These are phyloP conservation scores for Hirsutella rhossiliensis DNA, from an alignment of 2,329 filamentous ascomycete species.

Conservation along the genomic window DNA sequence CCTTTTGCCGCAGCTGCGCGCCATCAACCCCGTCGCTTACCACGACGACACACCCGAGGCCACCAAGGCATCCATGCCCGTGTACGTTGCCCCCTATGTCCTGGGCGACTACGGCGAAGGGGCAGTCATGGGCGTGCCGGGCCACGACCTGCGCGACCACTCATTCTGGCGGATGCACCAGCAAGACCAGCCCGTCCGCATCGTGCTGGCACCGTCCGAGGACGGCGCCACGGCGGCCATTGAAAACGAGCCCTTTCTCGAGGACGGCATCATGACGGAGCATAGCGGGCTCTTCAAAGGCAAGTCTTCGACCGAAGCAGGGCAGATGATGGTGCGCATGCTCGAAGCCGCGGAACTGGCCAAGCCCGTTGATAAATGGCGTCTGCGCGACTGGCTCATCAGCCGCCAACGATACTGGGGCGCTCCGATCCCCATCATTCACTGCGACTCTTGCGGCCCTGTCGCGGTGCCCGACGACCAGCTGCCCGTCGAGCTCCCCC, in stretches of 20 bases:
- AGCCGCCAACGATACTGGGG: slow-evolving; percentile 93
- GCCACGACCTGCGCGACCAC: slow-evolving; percentile 68
- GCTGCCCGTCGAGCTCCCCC: slow-evolving; percentile 64
- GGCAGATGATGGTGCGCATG: slow-evolving; percentile 44
- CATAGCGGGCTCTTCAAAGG: slow-evolving; percentile 54
- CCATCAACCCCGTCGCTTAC: slow-evolving; percentile 53
- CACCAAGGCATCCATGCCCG: slow-evolving; percentile 47
- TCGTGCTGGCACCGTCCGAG: slow-evolving; percentile 46
- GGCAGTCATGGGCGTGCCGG: slow-evolving; percentile 85
- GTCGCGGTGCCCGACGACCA: slow-evolving; percentile 68
- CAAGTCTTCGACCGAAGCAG: slow-evolving; percentile 50
- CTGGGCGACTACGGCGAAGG: slow-evolving; percentile 77
- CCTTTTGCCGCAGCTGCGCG: slow-evolving; percentile 46
- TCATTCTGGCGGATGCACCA: slow-evolving; percentile 69
- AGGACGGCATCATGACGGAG: slow-evolving; percentile 55
- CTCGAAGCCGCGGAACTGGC: slow-evolving; percentile 46
- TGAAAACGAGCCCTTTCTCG: slow-evolving; percentile 43
- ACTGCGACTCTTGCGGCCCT: slow-evolving; percentile 64
- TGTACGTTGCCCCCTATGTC: slow-evolving; percentile 78
- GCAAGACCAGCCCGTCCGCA: slow-evolving; percentile 43
- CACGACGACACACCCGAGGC: slow-evolving; percentile 36
- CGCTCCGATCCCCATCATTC: slow-evolving; percentile 77
- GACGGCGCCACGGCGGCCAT: slow-evolving; percentile 32
- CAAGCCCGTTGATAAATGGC: slow-evolving; percentile 58
- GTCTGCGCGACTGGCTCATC: slow-evolving; percentile 78